phyloP scores from a whole-genome alignment of 2,329 filamentous ascomycete species.

The Sclerotinia minor region DNA sequence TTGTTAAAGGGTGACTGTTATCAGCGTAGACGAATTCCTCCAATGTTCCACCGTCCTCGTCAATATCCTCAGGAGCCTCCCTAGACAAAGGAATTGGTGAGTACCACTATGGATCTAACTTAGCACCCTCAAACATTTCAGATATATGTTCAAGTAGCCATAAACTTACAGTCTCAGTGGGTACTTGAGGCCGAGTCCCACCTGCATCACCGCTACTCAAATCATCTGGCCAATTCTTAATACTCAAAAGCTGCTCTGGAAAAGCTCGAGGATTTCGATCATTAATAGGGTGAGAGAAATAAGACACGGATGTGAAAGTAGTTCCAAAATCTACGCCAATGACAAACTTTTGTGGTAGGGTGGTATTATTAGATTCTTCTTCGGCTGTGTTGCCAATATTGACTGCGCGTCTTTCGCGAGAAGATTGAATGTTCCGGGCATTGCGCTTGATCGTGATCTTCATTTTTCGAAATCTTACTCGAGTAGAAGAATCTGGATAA shows the following conservation, averaged over 20 bases:
- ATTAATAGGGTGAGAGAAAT: neutral
- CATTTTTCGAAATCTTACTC: neutral
- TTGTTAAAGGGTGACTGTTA: neutral
- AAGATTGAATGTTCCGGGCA: neutral
- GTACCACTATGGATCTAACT: neutral
- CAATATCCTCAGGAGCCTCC: neutral
- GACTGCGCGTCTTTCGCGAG: neutral
- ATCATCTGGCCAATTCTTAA: slow-evolving; percentile 20
- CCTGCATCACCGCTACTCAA: neutral
- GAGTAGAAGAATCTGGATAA: neutral
- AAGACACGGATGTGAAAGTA: slow-evolving; percentile 8
- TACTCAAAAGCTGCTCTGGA: neutral
- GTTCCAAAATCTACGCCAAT: slow-evolving; percentile 18
- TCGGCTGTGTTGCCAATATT: too few species aligned
- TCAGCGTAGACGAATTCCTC: slow-evolving; percentile 2
- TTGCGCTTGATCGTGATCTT: neutral
- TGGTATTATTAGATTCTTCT: neutral
- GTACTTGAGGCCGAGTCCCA: slow-evolving; percentile 10
- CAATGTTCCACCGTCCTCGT: neutral
- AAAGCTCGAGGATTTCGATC: neutral
- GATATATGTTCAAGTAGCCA: neutral
- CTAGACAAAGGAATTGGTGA: neutral
- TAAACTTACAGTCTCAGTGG: slow-evolving; percentile 6
- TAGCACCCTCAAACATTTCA: too few species aligned
- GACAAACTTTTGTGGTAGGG: slow-evolving; percentile 9